These are phyloP conservation scores for Serendipita indica DNA, from an alignment of 768 basidiomycete genomes.

Conservation along the genomic window DNA sequence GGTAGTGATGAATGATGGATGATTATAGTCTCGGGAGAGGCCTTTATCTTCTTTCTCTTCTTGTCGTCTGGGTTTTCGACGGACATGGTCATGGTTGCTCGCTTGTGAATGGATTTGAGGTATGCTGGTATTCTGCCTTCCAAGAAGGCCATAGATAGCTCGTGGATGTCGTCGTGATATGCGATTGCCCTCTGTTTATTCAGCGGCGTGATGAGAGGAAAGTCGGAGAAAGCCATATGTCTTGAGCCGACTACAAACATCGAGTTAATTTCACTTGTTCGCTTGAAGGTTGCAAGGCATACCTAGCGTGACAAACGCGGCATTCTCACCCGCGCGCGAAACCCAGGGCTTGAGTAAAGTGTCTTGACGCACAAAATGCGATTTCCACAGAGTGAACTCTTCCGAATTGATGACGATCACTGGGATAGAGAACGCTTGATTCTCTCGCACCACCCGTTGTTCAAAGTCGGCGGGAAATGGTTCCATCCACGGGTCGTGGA, in stretches of 20 bases:
- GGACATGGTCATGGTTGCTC: background rate
- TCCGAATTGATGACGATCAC: conserved; percentile 64
- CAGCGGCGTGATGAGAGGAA: background rate
- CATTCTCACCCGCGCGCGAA: background rate
- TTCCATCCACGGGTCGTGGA: conserved; percentile 78
- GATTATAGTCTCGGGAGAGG: background rate
- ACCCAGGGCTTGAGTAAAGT: conserved; percentile 40
- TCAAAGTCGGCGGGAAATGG: conserved; percentile 37
- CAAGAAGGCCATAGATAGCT: background rate
- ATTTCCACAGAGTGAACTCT: conserved; percentile 62
- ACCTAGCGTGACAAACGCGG: background rate
- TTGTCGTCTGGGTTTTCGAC: conserved; percentile 1
- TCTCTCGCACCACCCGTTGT: conserved; percentile 28
- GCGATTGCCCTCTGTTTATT: background rate
- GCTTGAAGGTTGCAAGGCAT: background rate
- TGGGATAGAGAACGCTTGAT: conserved; percentile 14
- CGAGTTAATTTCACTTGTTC: background rate
- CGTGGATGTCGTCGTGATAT: conserved; percentile 1
- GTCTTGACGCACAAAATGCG: conserved; percentile 48
- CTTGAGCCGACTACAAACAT: background rate
- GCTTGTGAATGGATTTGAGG: background rate
- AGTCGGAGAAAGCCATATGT: conserved; percentile 7
- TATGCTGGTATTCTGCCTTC: background rate
- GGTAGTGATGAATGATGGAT: background rate
- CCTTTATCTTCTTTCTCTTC: background rate